Conservation (phyloP, 495 filamentous ascomycete genomes). For the Mytilinidion resinicola region DNA sequence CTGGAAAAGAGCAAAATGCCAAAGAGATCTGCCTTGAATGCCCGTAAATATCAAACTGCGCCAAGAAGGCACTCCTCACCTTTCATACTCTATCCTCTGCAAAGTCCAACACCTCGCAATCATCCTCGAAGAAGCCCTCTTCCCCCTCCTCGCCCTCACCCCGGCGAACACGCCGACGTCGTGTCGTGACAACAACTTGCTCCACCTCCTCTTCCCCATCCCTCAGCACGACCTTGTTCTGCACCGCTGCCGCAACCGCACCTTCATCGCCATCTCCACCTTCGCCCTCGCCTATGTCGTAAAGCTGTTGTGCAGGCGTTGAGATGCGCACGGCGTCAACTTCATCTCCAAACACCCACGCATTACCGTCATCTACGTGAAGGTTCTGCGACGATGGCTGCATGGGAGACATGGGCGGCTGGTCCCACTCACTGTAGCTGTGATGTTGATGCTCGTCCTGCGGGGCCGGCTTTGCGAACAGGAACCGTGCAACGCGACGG, state of each 20-base stretch:
- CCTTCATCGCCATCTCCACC: conserved; percentile 38
- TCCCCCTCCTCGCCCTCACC: conserved; percentile 37
- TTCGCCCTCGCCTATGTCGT: conserved; percentile 52
- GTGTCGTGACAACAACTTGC: conserved; percentile 74
- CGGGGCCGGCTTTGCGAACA: conserved; percentile 40
- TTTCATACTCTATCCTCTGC: conserved; percentile 72
- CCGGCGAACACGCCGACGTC: conserved; percentile 54
- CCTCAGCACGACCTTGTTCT: conserved; percentile 44
- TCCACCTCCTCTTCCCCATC: conserved; percentile 62
- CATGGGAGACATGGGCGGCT: neutral
- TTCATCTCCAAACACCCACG: conserved; percentile 68
- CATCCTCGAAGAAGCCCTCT: conserved; percentile 90
- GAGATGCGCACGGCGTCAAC: conserved; percentile 55
- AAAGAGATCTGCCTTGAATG: no score
- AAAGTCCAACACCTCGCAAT: conserved; percentile 89
- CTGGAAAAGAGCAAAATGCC: no score
- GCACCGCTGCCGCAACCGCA: conserved; percentile 34
- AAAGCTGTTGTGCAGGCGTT: conserved; percentile 40
- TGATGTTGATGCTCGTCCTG: conserved; percentile 4
- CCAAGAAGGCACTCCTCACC: neutral
- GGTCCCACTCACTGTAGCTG: conserved; percentile 21
- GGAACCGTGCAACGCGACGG: conserved; percentile 62
- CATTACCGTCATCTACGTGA: conserved; percentile 31
- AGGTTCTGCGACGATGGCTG: conserved; percentile 25
- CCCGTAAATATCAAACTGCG: no score